These are phyloP conservation scores for Fragilariopsis cylindrus DNA, from an alignment of 108 stramenopile species.

Conservation along the genomic window DNA sequence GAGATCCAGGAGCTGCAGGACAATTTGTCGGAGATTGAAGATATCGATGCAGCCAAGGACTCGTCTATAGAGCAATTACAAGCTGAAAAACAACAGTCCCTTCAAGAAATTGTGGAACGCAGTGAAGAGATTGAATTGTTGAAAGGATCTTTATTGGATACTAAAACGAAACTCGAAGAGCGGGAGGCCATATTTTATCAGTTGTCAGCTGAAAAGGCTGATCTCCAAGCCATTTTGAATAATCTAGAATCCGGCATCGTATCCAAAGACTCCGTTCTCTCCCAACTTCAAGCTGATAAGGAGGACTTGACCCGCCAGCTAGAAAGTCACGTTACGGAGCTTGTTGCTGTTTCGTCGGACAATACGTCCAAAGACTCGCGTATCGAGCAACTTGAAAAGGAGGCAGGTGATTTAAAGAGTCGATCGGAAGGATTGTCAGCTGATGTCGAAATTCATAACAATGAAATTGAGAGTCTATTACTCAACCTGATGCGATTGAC, in stretches of 20 bases:
- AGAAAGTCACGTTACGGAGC: background rate
- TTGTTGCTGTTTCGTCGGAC: background rate
- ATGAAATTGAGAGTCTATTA: conserved; percentile 9
- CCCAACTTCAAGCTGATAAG: background rate
- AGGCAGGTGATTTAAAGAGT: conserved; percentile 4
- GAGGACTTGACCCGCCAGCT: background rate
- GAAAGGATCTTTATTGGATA: background rate
- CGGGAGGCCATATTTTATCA: background rate
- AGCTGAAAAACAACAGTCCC: background rate
- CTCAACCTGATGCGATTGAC: conserved; percentile 2
- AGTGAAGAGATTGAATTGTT: background rate
- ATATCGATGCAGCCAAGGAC: conserved; percentile 5
- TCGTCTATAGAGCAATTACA: background rate
- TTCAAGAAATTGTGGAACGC: conserved; percentile 4
- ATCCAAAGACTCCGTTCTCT: background rate
- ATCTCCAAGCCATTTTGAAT: background rate
- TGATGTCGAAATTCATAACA: conserved; percentile 9
- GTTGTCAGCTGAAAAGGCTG: background rate
- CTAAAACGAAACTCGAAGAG: conserved; percentile 5
- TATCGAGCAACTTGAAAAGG: conserved; percentile 12
- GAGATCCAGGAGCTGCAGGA: background rate
- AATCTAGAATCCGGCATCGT: background rate
- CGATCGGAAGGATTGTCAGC: background rate
- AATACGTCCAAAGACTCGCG: background rate
- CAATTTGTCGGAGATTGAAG: background rate